Evolutionary conservation across 1,284 basidiomycete species (phyloP).

Genomic region (Pseudozyma thailandica): DNA sequence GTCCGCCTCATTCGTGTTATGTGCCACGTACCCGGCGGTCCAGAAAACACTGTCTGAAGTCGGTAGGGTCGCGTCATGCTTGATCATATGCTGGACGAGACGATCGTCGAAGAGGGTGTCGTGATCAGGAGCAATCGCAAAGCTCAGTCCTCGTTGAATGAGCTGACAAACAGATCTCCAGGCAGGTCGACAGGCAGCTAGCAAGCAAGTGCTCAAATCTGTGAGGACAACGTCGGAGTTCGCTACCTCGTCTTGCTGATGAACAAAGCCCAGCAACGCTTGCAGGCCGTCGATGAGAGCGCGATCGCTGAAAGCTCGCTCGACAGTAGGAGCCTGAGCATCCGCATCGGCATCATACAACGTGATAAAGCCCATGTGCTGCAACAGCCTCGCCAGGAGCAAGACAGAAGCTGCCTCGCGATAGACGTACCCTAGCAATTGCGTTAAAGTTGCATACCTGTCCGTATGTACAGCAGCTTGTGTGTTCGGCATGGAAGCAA

Average conservation of each 20-base stretch:
- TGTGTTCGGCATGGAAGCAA: constrained; percentile 4
- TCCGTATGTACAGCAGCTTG: constrained; percentile 9
- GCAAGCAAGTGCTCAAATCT: constrained; percentile 38
- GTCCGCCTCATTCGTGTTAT: not conserved
- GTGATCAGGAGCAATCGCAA: constrained; percentile 29
- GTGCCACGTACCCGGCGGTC: constrained; percentile 22
- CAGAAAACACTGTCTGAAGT: constrained; percentile 39
- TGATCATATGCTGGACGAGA: constrained; percentile 31
- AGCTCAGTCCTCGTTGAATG: constrained; percentile 38
- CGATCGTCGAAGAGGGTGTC: constrained; percentile 38
- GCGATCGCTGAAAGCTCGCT: constrained; percentile 24
- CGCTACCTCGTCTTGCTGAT: constrained; percentile 19
- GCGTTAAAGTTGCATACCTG: constrained; percentile 28
- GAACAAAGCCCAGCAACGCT: constrained; percentile 36
- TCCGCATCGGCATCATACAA: not conserved
- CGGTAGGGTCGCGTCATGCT: constrained; percentile 20
- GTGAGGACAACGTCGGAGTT: constrained; percentile 12
- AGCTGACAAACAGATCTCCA: constrained; percentile 34
- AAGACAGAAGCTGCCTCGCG: constrained; percentile 23
- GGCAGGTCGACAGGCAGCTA: constrained; percentile 34
- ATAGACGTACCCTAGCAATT: constrained; percentile 19
- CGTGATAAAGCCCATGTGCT: constrained; percentile 19
- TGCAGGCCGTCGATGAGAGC: constrained; percentile 45
- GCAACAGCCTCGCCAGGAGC: constrained; percentile 21
- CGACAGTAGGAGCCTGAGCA: not conserved